These are phyloP conservation scores for Puccinia hordei DNA, from an alignment of 1,284 basidiomycete genomes.

Conservation along the genomic window DNA sequence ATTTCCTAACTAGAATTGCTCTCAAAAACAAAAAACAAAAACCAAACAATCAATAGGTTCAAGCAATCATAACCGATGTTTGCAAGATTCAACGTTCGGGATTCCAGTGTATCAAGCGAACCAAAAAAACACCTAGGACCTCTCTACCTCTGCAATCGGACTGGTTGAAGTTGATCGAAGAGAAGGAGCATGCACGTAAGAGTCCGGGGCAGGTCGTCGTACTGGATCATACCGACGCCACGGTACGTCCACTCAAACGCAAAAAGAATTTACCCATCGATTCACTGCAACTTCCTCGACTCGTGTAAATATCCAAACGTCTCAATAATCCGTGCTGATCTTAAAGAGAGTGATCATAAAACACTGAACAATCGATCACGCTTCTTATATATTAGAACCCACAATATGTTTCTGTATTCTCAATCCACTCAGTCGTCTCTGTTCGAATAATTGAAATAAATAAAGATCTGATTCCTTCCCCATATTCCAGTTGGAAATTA, in stretches of 20 bases:
- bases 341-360: too few species aligned
- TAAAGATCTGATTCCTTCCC: too few species aligned
- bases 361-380: too few species aligned
- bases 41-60: background rate
- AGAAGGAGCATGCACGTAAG: background rate
- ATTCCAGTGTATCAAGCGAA: conserved; percentile 23
- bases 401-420: too few species aligned
- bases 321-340: too few species aligned
- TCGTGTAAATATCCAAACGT: too few species aligned
- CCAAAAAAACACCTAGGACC: conserved; percentile 14
- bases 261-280: background rate
- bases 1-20: background rate
- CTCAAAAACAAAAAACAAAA: too few species aligned
- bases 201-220: background rate
- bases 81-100: background rate
- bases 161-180: conserved; percentile 37
- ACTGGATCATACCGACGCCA: background rate
- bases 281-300: background rate
- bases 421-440: too few species aligned
- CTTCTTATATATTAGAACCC: too few species aligned
- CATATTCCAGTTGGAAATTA: too few species aligned
- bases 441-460: too few species aligned
- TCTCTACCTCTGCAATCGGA: conserved; percentile 20
- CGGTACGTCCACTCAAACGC: background rate
- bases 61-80: conserved; percentile 4